Base-by-base conservation (phyloP, 257 asterid species). In the Pogostemon cablin region DNA sequence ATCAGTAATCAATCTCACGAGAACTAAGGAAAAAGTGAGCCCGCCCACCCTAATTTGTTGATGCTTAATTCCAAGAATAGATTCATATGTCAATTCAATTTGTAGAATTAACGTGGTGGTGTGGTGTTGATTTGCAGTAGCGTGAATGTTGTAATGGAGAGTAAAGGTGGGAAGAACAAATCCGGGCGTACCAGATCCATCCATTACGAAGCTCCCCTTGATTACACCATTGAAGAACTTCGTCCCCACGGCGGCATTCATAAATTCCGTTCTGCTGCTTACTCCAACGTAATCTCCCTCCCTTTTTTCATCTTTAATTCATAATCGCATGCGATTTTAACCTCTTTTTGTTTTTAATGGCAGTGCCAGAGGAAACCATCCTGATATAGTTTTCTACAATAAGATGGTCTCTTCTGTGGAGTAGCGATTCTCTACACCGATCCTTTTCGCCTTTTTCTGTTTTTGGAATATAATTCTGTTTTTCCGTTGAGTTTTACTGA, bases 171-270 rank as follows among this genome's bases (percentile, higher is more conserved):
- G 17, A 72, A 63, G 48, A 72, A 72, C 65, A 72, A 54, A 42
- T 52, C 49, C 2, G 32, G 47, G 7, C 17, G 65, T 39, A 67
- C 67, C 37, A 46, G 58, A 8, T 12, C 5, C 12, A 58, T 7
- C 50, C 78, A 75, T 3, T 83, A 80, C 88, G 88, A 83, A 81
- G 80, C 77, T 12, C 87, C 85, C 9, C 85, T 80, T 5, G 83
- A 48, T 49, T 80, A 80, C 75, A 73, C 41, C 74, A 80, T 67
- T 48, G 88, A 84, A 79, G 88, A 84, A 78, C 83, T 84, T 63
- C 88, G 88, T 60, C 88, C 88, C 64, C 35, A 81, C 80, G 86
- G 86, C 34, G 88, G 76, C 76, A 74, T 77, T 9, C 55, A 76
- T 17, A 84, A 81, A 74, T 84, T 84, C 80, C 86, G 80, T 39